These are phyloP conservation scores for Pulveroboletus sp. DNA, from an alignment of 768 basidiomycete genomes.

Conservation along the genomic window DNA sequence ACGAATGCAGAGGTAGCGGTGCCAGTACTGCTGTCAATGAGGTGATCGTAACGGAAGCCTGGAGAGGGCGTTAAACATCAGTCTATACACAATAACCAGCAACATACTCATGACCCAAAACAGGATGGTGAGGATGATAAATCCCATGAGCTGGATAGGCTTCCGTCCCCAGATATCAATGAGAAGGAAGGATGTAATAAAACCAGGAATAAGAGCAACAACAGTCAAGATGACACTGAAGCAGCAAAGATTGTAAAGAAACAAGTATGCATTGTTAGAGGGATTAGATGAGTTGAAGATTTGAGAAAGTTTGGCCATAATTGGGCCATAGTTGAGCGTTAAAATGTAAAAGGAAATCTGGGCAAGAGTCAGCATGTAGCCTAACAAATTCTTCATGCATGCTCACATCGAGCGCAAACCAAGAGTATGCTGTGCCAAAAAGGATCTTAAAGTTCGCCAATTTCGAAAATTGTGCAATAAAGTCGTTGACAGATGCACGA, in stretches of 20 bases:
- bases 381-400: slow-evolving; percentile 26
- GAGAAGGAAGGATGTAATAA: slow-evolving; percentile 48
- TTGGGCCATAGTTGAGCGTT: slow-evolving; percentile 77
- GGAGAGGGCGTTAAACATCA: slow-evolving; percentile 1
- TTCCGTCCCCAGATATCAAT: slow-evolving; percentile 76
- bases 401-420: slow-evolving; percentile 82
- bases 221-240: slow-evolving; percentile 70
- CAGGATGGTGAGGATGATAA: slow-evolving; percentile 56
- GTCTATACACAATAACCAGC: background rate
- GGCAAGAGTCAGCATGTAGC: background rate
- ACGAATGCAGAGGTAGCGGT: slow-evolving; percentile 49
- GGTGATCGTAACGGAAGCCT: slow-evolving; percentile 61
- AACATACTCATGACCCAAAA: slow-evolving; percentile 62
- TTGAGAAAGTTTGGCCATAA: no score
- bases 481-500: slow-evolving; percentile 61
- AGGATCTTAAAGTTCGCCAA: slow-evolving; percentile 75
- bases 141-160: slow-evolving; percentile 74
- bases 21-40: slow-evolving; percentile 22
- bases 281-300: slow-evolving; percentile 23
- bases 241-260: slow-evolving; percentile 54
- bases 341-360: slow-evolving; percentile 83
- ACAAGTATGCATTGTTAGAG: slow-evolving; percentile 37
- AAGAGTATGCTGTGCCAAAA: slow-evolving; percentile 70
- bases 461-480: slow-evolving; percentile 57
- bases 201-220: slow-evolving; percentile 78